Conservation (phyloP, 2,329 filamentous ascomycete genomes). For the Alternaria burnsii region DNA sequence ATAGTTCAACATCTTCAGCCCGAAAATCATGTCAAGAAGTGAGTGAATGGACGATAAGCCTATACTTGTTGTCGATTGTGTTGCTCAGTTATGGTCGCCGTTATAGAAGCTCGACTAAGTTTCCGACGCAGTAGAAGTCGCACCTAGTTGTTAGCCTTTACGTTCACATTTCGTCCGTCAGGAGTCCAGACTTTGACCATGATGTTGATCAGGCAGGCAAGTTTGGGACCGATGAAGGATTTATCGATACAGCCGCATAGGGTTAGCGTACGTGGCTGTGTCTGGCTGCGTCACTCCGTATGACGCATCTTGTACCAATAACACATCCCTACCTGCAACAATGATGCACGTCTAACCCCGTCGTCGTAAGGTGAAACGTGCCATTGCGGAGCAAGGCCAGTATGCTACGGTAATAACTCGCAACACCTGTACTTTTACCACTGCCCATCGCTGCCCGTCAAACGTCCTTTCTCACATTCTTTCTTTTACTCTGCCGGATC, state of each 20-base stretch:
- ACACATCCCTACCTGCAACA: slow-evolving; percentile 10
- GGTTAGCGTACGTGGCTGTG: slow-evolving; percentile 20
- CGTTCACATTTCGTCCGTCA: not conserved
- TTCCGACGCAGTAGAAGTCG: not conserved
- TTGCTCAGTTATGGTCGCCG: not conserved
- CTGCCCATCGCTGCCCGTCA: not conserved
- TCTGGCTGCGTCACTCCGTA: slow-evolving; percentile 1
- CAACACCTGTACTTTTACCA: not conserved
- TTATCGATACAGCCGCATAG: slow-evolving; percentile 8
- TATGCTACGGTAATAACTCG: not conserved
- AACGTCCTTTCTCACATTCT: not conserved
- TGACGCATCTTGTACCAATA: slow-evolving; percentile 18
- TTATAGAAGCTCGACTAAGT: not conserved
- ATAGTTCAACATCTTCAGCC: not conserved
- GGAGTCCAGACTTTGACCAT: not conserved
- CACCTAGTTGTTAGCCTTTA: not conserved
- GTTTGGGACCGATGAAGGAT: slow-evolving; percentile 12
- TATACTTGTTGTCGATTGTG: not conserved
- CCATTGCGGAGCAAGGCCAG: slow-evolving; percentile 2
- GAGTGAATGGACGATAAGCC: not conserved
- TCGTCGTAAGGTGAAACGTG: slow-evolving; percentile 20
- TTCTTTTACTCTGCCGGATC: slow-evolving; percentile 6
- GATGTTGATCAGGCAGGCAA: not conserved
- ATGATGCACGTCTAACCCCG: slow-evolving; percentile 10
- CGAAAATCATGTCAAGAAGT: not conserved